Evolutionary conservation across 2,329 filamentous ascomycete genomes (phyloP), one percentile per base, ranked within the genome.

Genomic region (Fusarium hainanense): DNA sequence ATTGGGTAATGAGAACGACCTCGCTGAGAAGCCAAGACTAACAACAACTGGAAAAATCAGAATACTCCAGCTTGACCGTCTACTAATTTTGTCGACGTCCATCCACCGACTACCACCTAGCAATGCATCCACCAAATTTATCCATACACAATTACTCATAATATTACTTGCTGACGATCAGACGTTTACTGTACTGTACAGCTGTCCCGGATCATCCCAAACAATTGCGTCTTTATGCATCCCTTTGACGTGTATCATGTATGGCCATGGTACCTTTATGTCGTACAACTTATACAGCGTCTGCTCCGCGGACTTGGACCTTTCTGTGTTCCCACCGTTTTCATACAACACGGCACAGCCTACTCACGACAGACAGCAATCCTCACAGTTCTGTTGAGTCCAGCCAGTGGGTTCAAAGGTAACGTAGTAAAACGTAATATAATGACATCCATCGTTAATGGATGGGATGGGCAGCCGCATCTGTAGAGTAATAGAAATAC

Each of bases 1-100:
- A 78, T 80, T 80, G 75, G 69, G 77, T 80, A 80, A 80, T 80
- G 75, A 71, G 73, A 80, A 80, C 76, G 71, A 74, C 76, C 58
- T 66, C 62, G 65, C 49, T 54, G 69, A 70, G 37, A 66, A 61
- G 69, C 69, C 69, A 66, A 75, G 76, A 54, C 63, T 55, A 69
- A 60, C 62, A 67, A 40, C 28, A 54, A 46, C 27, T 37, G 52
- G 34, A 18, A 41, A 50, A 55, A 49, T 47, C 44, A 56, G 69
- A 68, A 54, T 37, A 68, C 42, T 69, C 54, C 48, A 23, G 30
- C 52, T 60, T 44, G 66, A 46, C 67, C 56, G 34, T 52, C 20
- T 63, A 18, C 42, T 52, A 54, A 70, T 69, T 69, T 69, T 70
- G 54, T 68, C 66, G 37, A 43, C 34, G 41, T 30, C 43, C 16